Base-by-base conservation (phyloP, 345 rosid genomes). In the Arabis hirsuta region DNA sequence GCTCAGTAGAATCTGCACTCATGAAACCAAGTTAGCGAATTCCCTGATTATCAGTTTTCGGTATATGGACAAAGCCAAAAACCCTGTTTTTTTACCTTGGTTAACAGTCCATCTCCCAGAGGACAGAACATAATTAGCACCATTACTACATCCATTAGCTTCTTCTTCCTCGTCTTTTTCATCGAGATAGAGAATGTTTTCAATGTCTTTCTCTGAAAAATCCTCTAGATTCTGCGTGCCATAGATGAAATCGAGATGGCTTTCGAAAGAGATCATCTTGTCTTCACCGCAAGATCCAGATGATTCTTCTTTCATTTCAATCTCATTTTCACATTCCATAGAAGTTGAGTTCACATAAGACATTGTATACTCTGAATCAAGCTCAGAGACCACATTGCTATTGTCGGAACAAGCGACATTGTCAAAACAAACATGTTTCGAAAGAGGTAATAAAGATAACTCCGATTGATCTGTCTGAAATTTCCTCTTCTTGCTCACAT, bases 91-190 rank as follows among this genome's bases (percentile, higher is more conserved):
- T 79, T 9, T 64, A 92, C 96, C 96, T 90, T 73, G 83, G 77
- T 80, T 73, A 60, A 81, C 65, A n/a, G 69, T 65, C 91, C 88
- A 86, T 72, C 90, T 82, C 61, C 93, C 93, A 8, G 93, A 88
- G 39, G 96, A 88, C 76, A 87, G 86, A 68, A 82, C 81, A 65
- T 70, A 84, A 1, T 31, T 53, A 62, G 79, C 78, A 52, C 24
- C 16, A 74, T 43, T 67, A 60, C 58, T 55, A 86, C 78, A 65
- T 81, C 84, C 63, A 19, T 67, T 24, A n/a, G 42, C 43, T 43
- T 42, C 73, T 3, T 36, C 65, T 26, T 67, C 68, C 2, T 73
- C 58, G 10, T 65, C 69, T 11, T 74, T 64, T 7, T 43, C 84
- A 8, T 48, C 55, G 7, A 83, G 57, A 70, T 73, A 32, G 16